Conservation (phyloP, 2,329 filamentous ascomycete species). For the Grosmannia huntii region DNA sequence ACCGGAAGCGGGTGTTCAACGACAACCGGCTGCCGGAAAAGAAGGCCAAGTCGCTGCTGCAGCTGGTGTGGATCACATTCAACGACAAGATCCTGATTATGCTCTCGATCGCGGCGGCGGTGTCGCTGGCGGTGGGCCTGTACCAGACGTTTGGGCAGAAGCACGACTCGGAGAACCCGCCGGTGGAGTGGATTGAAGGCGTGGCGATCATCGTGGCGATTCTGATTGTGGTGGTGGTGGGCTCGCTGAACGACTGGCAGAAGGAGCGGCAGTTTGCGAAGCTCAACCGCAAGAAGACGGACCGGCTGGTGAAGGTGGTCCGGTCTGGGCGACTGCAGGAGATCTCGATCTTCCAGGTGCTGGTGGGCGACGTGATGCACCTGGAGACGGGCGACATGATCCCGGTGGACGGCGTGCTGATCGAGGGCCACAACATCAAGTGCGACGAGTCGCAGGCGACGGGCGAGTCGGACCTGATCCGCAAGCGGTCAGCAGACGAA, state of each 20-base stretch:
- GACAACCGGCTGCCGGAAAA: constrained; percentile 63
- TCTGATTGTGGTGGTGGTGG: constrained; percentile 62
- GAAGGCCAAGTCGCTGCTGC: constrained; percentile 59
- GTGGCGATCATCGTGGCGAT: constrained; percentile 76
- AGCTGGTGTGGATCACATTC: constrained; percentile 72
- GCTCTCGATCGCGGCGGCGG: constrained; percentile 54
- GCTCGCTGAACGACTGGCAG: constrained; percentile 67
- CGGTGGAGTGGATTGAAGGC: constrained; percentile 69
- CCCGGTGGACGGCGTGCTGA: constrained; percentile 60
- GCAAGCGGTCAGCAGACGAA: constrained; percentile 53
- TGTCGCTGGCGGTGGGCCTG: constrained; percentile 61
- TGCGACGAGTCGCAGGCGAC: constrained; percentile 69
- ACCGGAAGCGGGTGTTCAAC: constrained; percentile 57
- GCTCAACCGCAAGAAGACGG: constrained; percentile 67
- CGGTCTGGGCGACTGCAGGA: constrained; percentile 59
- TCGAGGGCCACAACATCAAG: constrained; percentile 61
- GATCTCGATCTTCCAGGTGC: constrained; percentile 54
- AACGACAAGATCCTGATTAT: constrained; percentile 73
- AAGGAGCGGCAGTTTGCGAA: constrained; percentile 71
- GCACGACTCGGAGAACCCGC: constrained; percentile 36
- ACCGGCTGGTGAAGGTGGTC: constrained; percentile 58
- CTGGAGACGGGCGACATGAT: constrained; percentile 66
- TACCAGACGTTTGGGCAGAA: constrained; percentile 58
- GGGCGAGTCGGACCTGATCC: constrained; percentile 66
- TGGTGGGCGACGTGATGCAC: constrained; percentile 58